These are phyloP conservation scores for Psilocybe mexicana DNA, from an alignment of 1,284 basidiomycete genomes.

Conservation along the genomic window DNA sequence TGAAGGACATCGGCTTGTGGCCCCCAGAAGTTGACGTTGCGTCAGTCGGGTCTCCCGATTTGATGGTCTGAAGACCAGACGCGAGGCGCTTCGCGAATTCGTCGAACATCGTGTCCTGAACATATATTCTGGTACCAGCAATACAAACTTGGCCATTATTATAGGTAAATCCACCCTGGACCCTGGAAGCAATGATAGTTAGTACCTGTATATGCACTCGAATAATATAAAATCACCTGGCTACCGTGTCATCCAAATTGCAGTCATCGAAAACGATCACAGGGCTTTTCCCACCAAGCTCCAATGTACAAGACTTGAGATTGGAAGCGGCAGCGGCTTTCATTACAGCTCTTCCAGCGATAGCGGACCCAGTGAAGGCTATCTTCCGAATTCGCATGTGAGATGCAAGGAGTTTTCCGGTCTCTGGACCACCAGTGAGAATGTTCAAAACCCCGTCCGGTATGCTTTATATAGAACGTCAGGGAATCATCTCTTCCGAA, in stretches of 20 bases:
- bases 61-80: conserved; percentile 47
- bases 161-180: not conserved
- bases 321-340: conserved; percentile 76
- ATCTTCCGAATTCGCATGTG: conserved; percentile 66
- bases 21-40: conserved; percentile 72
- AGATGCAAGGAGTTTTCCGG: conserved; percentile 51
- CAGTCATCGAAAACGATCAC: conserved; percentile 77
- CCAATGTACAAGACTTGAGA: conserved; percentile 82
- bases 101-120: conserved; percentile 80
- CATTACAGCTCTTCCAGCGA: conserved; percentile 78
- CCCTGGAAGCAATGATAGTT: not conserved
- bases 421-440: conserved; percentile 68
- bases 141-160: conserved; percentile 68
- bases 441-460: conserved; percentile 73
- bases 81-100: conserved; percentile 63
- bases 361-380: conserved; percentile 69
- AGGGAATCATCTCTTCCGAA: not conserved
- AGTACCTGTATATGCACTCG: not conserved
- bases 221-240: conserved; percentile 66
- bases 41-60: conserved; percentile 79
- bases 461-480: conserved; percentile 21
- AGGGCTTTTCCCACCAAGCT: conserved; percentile 85
- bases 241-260: conserved; percentile 73
- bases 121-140: conserved; percentile 81
- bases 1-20: conserved; percentile 79